A percentile compares a stretch with the other conserved stretches of the same genome.
Conservation (phyloP, 2,329 filamentous ascomycete species). For the Gliomastix tumulicola region DNA sequence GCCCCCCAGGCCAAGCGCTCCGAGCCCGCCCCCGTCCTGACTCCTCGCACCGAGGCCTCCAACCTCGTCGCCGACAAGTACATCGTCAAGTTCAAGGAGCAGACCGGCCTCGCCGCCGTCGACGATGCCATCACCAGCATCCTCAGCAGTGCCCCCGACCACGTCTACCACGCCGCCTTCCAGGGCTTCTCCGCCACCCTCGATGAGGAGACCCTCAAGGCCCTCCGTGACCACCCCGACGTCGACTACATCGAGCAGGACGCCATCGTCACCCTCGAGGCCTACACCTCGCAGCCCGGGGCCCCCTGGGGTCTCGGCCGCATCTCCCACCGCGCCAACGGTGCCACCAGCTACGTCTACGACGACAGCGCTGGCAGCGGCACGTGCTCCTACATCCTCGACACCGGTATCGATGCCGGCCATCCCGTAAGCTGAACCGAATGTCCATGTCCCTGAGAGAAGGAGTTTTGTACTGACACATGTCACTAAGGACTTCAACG, state of each 20-base stretch:
- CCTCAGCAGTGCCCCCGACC: conserved; percentile 5
- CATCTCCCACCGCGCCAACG: conserved; percentile 22
- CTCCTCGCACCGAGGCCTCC: conserved; percentile 8
- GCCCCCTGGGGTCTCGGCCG: conserved; percentile 33
- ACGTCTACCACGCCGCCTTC: conserved; percentile 9
- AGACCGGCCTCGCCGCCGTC: conserved; percentile 4
- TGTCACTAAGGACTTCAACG: too few species aligned
- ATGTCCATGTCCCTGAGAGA: neutral
- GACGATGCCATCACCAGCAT: conserved; percentile 10
- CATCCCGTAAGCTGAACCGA: conserved; percentile 20
- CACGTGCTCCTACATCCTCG: conserved; percentile 35
- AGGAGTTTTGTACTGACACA: too few species aligned
- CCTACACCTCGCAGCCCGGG: conserved; percentile 20
- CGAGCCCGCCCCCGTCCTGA: conserved; percentile 16
- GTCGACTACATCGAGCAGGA: conserved; percentile 33
- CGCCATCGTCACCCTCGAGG: conserved; percentile 42
- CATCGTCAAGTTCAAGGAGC: conserved; percentile 12
- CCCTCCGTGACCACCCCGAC: conserved; percentile 12
- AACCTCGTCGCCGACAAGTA: conserved; percentile 10
- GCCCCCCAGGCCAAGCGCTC: conserved; percentile 16
- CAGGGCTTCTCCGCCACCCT: conserved; percentile 8
- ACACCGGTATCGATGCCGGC: conserved; percentile 30
- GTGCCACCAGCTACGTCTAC: conserved; percentile 22
- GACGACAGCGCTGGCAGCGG: conserved; percentile 27
- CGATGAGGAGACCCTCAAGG: conserved; percentile 5